Conservation (phyloP, 73 alveolate genomes). For the Tetrahymena borealis region DNA sequence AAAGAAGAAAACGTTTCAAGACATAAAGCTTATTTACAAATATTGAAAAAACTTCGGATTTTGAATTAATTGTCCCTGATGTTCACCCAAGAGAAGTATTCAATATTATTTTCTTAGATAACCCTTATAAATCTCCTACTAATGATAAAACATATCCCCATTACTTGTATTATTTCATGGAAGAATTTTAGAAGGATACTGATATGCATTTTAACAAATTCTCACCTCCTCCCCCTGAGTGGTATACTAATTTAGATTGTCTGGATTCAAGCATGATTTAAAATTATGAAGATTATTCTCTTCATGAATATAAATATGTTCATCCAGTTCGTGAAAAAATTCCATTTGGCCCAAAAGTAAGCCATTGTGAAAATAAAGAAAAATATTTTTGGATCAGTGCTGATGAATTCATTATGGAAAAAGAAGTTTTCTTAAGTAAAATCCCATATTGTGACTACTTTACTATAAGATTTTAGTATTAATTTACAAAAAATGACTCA, state of each 20-base stretch:
- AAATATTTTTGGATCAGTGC: constrained; percentile 3
- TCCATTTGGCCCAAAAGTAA: constrained; percentile 27
- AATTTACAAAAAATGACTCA: not conserved
- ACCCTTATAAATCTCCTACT: not conserved
- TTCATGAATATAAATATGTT: not conserved
- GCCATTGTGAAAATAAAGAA: constrained; percentile 14
- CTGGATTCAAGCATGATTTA: not conserved
- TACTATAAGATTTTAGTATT: not conserved
- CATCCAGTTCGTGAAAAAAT: constrained; percentile 41
- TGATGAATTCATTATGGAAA: constrained; percentile 20
- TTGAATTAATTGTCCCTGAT: not conserved
- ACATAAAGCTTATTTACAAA: not conserved
- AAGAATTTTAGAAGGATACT: not conserved
- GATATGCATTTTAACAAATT: not conserved
- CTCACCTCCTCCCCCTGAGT: not conserved
- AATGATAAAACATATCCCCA: not conserved
- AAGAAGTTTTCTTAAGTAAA: constrained; percentile 29
- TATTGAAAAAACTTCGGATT: not conserved
- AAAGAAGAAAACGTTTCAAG: not conserved
- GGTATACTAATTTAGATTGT: not conserved
- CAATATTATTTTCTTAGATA: not conserved
- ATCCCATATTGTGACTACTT: constrained; percentile 37
- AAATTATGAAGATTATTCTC: not conserved
- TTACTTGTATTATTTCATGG: not conserved
- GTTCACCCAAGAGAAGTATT: not conserved